Conservation (phyloP, 805 yeast genomes). For the Candida orba region DNA sequence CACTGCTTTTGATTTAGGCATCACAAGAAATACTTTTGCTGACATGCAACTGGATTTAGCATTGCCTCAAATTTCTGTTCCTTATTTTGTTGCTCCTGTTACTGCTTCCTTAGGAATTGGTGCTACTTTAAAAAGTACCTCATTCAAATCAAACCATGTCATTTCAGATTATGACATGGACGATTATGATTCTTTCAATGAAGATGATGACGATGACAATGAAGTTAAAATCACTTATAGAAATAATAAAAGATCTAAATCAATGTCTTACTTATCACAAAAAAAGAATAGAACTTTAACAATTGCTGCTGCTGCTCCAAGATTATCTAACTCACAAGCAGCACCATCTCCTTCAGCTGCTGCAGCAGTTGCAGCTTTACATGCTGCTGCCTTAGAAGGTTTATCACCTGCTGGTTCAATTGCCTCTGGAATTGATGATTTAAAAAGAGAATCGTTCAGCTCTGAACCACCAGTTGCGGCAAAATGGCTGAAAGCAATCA, state of each 20-base stretch:
- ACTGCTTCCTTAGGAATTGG: conserved; percentile 50
- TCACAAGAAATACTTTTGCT: conserved; percentile 30
- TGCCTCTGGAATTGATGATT: conserved; percentile 22
- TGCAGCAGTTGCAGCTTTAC: conserved; percentile 69
- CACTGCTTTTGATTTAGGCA: conserved; percentile 46
- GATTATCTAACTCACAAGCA: conserved; percentile 57
- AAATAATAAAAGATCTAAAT: conserved; percentile 53
- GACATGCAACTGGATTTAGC: conserved; percentile 32
- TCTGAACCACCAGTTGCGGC: conserved; percentile 33
- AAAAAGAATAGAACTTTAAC: conserved; percentile 45
- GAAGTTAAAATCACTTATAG: conserved; percentile 34
- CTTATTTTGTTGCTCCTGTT: conserved; percentile 72
- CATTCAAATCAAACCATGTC: conserved; percentile 6
- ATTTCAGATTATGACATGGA: conserved; percentile 40
- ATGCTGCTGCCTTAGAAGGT: conserved; percentile 56
- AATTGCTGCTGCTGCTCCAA: conserved; percentile 80
- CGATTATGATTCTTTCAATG: conserved; percentile 31
- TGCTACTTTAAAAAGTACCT: conserved; percentile 11
- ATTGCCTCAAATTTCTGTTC: conserved; percentile 43
- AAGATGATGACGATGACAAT: conserved; percentile 26
- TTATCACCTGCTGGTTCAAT: conserved; percentile 34
- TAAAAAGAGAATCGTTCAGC: conserved; percentile 14
- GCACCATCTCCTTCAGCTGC: conserved; percentile 57
- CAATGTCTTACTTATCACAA: conserved; percentile 48
- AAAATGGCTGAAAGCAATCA: conserved; percentile 66